Evolutionary conservation across 2,329 filamentous ascomycete genomes (phyloP).

Genomic region (Colletotrichum echinochloae): DNA sequence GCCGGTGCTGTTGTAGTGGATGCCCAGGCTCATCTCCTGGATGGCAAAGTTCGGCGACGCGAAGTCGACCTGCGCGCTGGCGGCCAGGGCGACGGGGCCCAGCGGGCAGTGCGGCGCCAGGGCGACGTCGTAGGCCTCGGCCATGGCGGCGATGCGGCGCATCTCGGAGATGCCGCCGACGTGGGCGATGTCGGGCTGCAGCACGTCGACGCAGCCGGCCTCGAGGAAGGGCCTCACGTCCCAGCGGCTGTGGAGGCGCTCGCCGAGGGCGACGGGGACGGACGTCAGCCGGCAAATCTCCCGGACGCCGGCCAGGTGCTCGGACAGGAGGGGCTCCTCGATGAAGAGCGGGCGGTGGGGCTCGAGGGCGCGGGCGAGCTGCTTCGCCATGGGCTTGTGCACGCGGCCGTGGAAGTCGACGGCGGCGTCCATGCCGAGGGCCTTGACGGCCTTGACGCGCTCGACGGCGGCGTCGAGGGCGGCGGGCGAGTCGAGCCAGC

Average conservation of each 20-base stretch:
- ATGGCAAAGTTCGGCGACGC: constrained; percentile 75
- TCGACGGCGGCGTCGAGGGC: constrained; percentile 73
- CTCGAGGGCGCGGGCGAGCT: constrained; percentile 75
- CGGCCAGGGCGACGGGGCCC: constrained; percentile 79
- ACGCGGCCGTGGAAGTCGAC: constrained; percentile 84
- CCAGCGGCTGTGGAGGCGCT: constrained; percentile 79
- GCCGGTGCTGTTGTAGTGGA: constrained; percentile 80
- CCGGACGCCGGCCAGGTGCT: constrained; percentile 75
- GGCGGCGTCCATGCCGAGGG: constrained; percentile 77
- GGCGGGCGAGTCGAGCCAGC: constrained; percentile 80
- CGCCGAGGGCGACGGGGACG: constrained; percentile 77
- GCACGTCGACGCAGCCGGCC: constrained; percentile 74
- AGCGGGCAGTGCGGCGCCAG: constrained; percentile 81
- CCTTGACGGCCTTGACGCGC: constrained; percentile 75
- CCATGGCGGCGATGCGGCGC: constrained; percentile 76
- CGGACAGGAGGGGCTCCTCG: constrained; percentile 76
- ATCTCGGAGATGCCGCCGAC: constrained; percentile 80
- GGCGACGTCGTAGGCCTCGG: constrained; percentile 79
- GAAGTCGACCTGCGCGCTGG: constrained; percentile 75
- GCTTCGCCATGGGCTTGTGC: constrained; percentile 85
- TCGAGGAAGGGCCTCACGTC: constrained; percentile 80
- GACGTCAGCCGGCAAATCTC: constrained; percentile 66
- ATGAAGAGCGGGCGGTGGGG: constrained; percentile 80
- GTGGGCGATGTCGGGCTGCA: constrained; percentile 80
- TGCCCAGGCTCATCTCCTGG: constrained; percentile 82